Base-by-base conservation (phyloP, 192 early-diverging fungal species). In the Backusella tuberculispora region DNA sequence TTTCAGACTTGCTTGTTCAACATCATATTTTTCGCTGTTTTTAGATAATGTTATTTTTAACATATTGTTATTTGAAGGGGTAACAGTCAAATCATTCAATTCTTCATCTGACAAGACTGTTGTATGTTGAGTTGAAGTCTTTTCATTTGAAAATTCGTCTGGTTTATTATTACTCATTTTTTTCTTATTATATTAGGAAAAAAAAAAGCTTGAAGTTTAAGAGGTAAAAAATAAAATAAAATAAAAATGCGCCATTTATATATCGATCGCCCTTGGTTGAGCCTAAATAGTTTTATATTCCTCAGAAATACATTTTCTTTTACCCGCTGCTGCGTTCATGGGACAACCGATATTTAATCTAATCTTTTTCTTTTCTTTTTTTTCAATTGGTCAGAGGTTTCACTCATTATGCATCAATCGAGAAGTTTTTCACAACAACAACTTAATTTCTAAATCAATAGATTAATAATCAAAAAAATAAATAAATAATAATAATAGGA, bases 31-130 rank as follows among this genome's bases (percentile, higher is more conserved):
- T 67, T 42, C 66, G 7, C 38, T 41, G n/a, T 14, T 43, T 40
- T 19, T 67, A 19, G 66, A 19, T 17, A 17, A 4, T 4, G 19
- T 19, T 41, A 7, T 24, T 24, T 19, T 19, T 24, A 67, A 40
- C 19, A 42, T 38, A 42, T 67, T 24, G 10, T 60, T 60, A 60
- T 60, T 60, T 60, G 53, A 60, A 60, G 53, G 66, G 10, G 41
- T 67, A 38, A 67, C 37, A n/a, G 66, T 67, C 21, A 67, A 19
- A 43, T 41, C 66, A 60, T 60, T 60, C 12, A 60, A 13, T 21
- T 67, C 66, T 21, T 67, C 66, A 21, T 67, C 17, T 19, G 66
- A 67, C 37, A 41, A 24, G 2, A 8, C 5, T 21, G 66, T 4
- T 17, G 15, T 10, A 12, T 21, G 53, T 34, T 34, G 29, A 34